phyloP scores from a whole-genome alignment of 345 rosid species.

The Euphorbia pulcherrima region DNA sequence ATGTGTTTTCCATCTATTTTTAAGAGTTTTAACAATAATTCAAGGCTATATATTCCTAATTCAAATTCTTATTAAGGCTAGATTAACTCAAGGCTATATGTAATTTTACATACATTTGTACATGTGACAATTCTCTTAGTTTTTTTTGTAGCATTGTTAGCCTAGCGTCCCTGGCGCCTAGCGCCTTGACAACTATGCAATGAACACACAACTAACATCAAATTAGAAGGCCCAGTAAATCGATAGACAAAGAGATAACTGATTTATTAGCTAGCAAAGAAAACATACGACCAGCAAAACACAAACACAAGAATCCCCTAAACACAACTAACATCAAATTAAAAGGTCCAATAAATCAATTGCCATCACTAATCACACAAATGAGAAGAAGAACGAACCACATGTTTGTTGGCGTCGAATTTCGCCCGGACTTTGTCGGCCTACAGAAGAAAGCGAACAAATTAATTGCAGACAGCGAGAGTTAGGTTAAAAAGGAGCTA shows the following conservation, averaged over 20 bases:
- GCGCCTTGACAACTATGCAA: no score
- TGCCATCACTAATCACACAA: background rate
- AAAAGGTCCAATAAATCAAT: background rate
- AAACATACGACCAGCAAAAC: background rate
- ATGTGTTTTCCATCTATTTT: no score
- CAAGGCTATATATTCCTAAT: no score
- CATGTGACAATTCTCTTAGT: no score
- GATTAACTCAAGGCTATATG: no score
- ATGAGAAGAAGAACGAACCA: slow-evolving; percentile 46
- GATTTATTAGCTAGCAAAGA: background rate
- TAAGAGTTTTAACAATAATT: no score
- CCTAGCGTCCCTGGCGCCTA: no score
- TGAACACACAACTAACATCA: background rate
- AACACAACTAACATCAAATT: background rate
- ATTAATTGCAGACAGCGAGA: background rate
- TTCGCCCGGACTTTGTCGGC: slow-evolving; percentile 74
- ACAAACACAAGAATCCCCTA: background rate
- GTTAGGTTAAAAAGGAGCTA: background rate
- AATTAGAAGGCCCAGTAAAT: background rate
- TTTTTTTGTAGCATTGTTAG: no score
- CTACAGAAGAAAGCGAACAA: slow-evolving; percentile 23
- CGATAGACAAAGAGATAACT: background rate
- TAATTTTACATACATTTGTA: no score
- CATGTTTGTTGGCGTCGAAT: slow-evolving; percentile 74
- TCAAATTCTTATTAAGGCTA: no score